Percentiles rank a stretch among this genome's conserved stretches.
These are phyloP conservation scores for Chlorella sp. DNA, from an alignment of 139 green algal genomes.

Conservation along the genomic window DNA sequence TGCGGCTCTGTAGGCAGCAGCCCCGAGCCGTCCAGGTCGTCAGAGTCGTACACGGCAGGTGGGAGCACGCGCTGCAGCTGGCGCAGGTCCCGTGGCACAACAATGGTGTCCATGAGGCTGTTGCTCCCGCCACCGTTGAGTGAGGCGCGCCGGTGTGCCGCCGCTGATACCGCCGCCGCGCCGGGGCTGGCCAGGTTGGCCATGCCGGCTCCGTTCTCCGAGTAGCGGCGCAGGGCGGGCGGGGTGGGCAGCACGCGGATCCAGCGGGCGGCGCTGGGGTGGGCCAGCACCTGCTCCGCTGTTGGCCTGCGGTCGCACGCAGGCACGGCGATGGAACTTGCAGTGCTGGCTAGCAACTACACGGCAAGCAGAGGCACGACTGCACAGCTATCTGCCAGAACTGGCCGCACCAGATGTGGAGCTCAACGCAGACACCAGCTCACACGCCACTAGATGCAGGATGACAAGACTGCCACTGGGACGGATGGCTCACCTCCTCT, in stretches of 20 bases:
- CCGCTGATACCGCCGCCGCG: no score
- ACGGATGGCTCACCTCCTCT: conserved; percentile 39
- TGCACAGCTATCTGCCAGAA: no score
- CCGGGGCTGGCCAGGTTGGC: background rate
- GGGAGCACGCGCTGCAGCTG: conserved; percentile 39
- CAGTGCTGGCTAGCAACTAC: no score
- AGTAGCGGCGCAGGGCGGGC: conserved; percentile 11
- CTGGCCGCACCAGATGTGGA: no score
- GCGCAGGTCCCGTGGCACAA: conserved; percentile 37
- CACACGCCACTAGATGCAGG: no score
- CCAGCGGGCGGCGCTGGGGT: conserved; percentile 21
- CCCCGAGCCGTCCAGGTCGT: no score
- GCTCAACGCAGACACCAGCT: no score
- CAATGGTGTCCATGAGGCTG: conserved; percentile 38
- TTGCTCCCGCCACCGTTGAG: no score
- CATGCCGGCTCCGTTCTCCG: conserved; percentile 9
- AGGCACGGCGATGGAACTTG: no score
- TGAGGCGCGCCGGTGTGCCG: background rate
- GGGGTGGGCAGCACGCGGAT: conserved; percentile 18
- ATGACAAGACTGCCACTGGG: no score
- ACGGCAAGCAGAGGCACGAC: no score
- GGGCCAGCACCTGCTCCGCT: conserved; percentile 37
- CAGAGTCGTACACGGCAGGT: conserved; percentile 34
- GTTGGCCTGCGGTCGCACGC: conserved; percentile 24
- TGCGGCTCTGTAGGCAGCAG: no score